phyloP scores from a whole-genome alignment of 306 rosid genomes.

The Inga leiocalycina region DNA sequence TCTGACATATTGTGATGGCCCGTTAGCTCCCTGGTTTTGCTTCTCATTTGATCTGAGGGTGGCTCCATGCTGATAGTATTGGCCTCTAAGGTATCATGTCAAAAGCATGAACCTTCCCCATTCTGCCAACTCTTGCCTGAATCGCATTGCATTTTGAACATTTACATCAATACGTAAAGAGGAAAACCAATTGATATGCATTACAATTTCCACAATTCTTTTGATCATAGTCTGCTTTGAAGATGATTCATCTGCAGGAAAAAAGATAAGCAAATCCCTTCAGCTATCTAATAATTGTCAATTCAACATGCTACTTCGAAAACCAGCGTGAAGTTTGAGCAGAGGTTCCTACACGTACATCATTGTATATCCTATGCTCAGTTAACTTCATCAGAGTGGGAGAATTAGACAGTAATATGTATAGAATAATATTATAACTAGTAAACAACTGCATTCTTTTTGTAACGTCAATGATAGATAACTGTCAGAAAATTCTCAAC shows the following conservation, averaged over 20 bases:
- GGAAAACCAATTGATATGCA: not conserved
- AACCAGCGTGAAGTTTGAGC: not conserved
- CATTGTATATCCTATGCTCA: not conserved
- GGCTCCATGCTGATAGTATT: conserved; percentile 20
- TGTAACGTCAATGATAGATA: not conserved
- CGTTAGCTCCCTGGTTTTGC: not conserved
- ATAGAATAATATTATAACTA: not conserved
- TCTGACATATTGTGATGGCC: conserved; percentile 33
- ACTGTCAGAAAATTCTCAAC: not conserved
- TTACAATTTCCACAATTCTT: not conserved
- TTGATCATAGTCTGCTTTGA: conserved; percentile 12
- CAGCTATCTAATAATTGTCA: not conserved
- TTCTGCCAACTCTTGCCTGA: conserved; percentile 35
- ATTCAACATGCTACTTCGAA: not conserved
- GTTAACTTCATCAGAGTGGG: not conserved
- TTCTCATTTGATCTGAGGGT: not conserved
- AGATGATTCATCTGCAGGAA: not conserved
- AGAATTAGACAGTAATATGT: not conserved
- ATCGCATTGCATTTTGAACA: not conserved
- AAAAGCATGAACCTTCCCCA: conserved; percentile 35
- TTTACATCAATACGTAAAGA: not conserved
- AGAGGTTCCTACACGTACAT: not conserved
- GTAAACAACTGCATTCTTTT: not conserved
- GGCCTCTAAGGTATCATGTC: conserved; percentile 17
- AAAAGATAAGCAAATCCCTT: conserved; percentile 1